These are phyloP conservation scores for Ustilago lituana DNA, from an alignment of 1,284 basidiomycete species.

Conservation along the genomic window DNA sequence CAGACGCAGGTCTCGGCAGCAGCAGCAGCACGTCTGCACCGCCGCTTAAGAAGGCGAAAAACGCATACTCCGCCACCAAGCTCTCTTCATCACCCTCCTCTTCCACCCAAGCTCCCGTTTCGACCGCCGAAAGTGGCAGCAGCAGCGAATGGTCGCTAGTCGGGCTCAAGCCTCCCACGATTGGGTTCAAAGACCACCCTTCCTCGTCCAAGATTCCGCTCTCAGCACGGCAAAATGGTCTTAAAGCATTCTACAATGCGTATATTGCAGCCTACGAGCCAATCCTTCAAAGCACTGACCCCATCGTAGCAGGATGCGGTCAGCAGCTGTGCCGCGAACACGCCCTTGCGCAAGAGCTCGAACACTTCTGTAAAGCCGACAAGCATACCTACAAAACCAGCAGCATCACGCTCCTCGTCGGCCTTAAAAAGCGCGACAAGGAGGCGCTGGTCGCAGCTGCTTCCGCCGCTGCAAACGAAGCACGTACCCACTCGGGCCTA, in stretches of 20 bases:
- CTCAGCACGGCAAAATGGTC: constrained; percentile 42
- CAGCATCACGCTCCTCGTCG: constrained; percentile 48
- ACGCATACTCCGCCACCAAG: constrained; percentile 35
- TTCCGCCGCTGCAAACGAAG: constrained; percentile 12
- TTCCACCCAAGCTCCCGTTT: too few relatives aligned
- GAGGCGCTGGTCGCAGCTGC: constrained; percentile 23
- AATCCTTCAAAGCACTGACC: constrained; percentile 33
- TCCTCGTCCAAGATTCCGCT: constrained; percentile 43
- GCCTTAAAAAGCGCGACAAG: constrained; percentile 51
- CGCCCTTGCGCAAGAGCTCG: constrained; percentile 44
- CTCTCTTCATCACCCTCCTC: constrained; percentile 4
- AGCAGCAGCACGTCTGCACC: constrained; percentile 10
- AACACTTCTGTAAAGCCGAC: constrained; percentile 40
- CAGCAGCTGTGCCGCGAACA: constrained; percentile 34
- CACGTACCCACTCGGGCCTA: constrained; percentile 1
- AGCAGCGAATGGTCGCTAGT: constrained; percentile 40
- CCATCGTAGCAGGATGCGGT: constrained; percentile 29
- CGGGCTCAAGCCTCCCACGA: constrained; percentile 35
- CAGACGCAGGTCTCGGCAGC: too few relatives aligned
- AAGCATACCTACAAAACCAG: constrained; percentile 50
- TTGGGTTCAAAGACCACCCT: constrained; percentile 45
- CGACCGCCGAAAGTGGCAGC: neutral
- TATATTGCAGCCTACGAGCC: constrained; percentile 46
- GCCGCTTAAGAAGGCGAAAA: constrained; percentile 44
- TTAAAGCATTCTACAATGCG: constrained; percentile 48